Evolutionary conservation across 192 early-diverging fungal genomes (phyloP), one percentile per base, ranked within the genome.

Genomic region (Coemansia sp.): DNA sequence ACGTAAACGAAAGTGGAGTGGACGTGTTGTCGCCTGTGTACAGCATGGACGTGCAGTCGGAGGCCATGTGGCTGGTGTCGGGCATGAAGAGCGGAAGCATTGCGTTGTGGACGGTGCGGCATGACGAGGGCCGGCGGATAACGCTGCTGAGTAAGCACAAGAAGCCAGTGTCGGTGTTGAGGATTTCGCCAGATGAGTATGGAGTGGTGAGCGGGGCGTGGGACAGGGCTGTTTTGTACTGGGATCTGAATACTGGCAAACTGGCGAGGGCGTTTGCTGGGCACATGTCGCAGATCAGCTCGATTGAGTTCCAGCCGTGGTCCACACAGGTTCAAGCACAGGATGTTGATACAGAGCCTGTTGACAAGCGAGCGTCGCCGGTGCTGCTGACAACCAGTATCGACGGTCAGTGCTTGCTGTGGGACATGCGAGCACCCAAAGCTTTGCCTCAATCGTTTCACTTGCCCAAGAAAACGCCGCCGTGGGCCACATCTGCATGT

Each of bases 41-140:
- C 74, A 93, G 93, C 64, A 53, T 98, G 59, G 94, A 88, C 51
- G 91, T 97, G 39, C 95, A 99, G 11, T 94, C 96, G 6, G 88
- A 98, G 68, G 96, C 88, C 0, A 47, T 93, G 32, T 99, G 91
- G 88, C 76, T 87, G 37, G 69, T 96, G 2, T 88, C 88, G 9
- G 96, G 94, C 1, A 76, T 74, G 71, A 62, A 89, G 82, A 92
- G 85, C 61, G 94, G 96, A 3, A 74, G 83, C 7, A 91, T 99
- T 24, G 94, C 92, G 57, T 69, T 99, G 26, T 93, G 86, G 83
- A 88, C 88, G 1, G 87, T 96, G 3, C 83, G 96, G 38, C 94
- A 98, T 64, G 94, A 99, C 61, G 97, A 99, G 81, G 97, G 96
- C 4, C 85, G 85, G 26, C 90, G 92, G 41, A 89, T 94, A 47